Evolutionary conservation across 352 stramenopile genomes (phyloP), one percentile per base, ranked within the genome.

Genomic region (Thraustochytrium sp.): DNA sequence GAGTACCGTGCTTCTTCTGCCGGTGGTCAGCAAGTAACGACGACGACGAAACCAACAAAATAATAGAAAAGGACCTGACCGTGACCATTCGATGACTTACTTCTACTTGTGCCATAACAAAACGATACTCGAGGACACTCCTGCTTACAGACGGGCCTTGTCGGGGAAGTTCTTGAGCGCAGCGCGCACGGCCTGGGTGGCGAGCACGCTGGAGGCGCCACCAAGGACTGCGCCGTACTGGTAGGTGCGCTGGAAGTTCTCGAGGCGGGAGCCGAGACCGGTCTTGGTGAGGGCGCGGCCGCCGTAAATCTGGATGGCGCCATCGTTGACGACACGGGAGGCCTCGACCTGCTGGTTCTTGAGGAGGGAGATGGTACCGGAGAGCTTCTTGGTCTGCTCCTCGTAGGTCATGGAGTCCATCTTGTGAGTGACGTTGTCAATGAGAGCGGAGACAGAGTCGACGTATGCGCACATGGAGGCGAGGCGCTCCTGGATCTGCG

Each of bases 291-390:
- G 75, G 8, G 75, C 54, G n/a, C 75, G 55, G 21, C 75, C 75
- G 23, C 75, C 75, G 84, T 84, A 84, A 38, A 84, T 84, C 49
- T 84, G 75, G 49, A 84, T 80, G 31, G 75, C 75, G 37, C 49
- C 40, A 73, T 73, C 61, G 21, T 49, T 54, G 18, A 84, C 75
- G 13, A 80, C 61, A 29, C 61, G 75, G 9, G 75, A 51, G 44
- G 75, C 75, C 59, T 84, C 42, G 2, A 75, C 75, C 36, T 73
- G 61, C 49, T 84, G 75, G 61, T 84, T 76, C 61, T 84, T 84
- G 55, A 84, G 75, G 5, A 84, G 51, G 18, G 54, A 59, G 42
- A 84, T 84, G 23, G 34, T 42, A 23, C 75, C 75, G 3, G 55
- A 49, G 23, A 84, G 75, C 31, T 83, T 53, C 40, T 63, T 75